These are phyloP conservation scores for Meira nashicola DNA, from an alignment of 1,284 basidiomycete species.

Conservation along the genomic window DNA sequence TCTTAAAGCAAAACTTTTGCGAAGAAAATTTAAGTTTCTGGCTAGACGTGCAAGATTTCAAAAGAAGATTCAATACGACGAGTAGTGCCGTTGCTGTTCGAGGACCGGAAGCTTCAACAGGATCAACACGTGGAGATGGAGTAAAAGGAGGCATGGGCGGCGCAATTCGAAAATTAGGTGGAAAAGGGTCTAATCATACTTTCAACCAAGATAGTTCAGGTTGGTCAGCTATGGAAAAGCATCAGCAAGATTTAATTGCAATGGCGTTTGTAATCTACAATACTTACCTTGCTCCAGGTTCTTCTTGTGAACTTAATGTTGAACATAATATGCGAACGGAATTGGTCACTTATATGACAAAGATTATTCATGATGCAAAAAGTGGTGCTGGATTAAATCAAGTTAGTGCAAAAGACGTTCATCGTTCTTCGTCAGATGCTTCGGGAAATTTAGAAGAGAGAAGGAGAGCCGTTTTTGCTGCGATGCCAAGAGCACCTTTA, in stretches of 20 bases:
- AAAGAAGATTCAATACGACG: slow-evolving; percentile 88
- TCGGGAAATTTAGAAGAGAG: slow-evolving; percentile 60
- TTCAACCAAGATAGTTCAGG: slow-evolving; percentile 20
- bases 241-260: slow-evolving; percentile 89
- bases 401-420: slow-evolving; percentile 10
- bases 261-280: slow-evolving; percentile 91
- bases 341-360: slow-evolving; percentile 83
- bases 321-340: slow-evolving; percentile 93
- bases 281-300: slow-evolving; percentile 90
- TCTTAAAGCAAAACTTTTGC: slow-evolving; percentile 88
- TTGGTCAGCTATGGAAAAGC: slow-evolving; percentile 75
- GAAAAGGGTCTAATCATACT: not conserved
- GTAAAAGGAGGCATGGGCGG: slow-evolving; percentile 60
- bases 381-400: slow-evolving; percentile 13
- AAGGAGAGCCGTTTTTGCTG: slow-evolving; percentile 28
- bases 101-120: slow-evolving; percentile 5
- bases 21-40: slow-evolving; percentile 97
- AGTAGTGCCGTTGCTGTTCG: slow-evolving; percentile 74
- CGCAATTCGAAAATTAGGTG: slow-evolving; percentile 47
- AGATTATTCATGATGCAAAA: slow-evolving; percentile 35
- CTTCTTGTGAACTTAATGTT: slow-evolving; percentile 93
- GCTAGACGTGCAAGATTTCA: slow-evolving; percentile 95
- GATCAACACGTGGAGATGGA: slow-evolving; percentile 15
- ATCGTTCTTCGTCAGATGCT: not conserved
- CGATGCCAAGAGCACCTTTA: slow-evolving; percentile 31